Conservation (phyloP, 148 eudicot species). For the Camellia japonica region DNA sequence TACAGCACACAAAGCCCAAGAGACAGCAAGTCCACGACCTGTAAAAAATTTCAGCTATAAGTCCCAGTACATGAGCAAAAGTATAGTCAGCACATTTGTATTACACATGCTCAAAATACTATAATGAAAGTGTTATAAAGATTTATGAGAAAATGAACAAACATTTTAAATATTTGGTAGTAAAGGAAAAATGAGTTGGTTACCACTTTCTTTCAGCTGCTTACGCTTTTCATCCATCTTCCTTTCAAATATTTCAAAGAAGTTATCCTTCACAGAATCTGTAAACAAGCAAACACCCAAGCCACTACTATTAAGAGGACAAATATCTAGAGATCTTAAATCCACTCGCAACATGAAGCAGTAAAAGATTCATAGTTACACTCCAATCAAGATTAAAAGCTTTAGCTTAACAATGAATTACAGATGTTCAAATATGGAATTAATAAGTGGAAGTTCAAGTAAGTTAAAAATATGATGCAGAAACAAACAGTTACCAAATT, state of each 20-base stretch:
- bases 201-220: constrained; percentile 83
- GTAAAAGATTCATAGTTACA: background rate
- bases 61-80: background rate
- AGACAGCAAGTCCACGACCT: constrained; percentile 94
- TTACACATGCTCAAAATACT: background rate
- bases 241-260: constrained; percentile 74
- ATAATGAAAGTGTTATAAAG: background rate
- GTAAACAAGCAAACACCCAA: constrained; percentile 31
- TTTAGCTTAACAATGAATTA: background rate
- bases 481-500: background rate
- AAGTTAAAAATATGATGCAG: background rate
- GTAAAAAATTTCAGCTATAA: constrained; percentile 16
- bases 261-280: constrained; percentile 69
- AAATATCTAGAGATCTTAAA: constrained; percentile 5
- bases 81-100: background rate
- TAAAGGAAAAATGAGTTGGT: constrained; percentile 13
- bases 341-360: background rate
- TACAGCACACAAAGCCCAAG: constrained; percentile 96
- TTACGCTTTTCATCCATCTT: constrained; percentile 81
- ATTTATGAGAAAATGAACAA: background rate
- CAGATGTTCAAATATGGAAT: background rate
- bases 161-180: background rate
- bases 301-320: background rate
- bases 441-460: background rate
- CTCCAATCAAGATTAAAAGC: background rate